phyloP scores from a whole-genome alignment of 2,329 filamentous ascomycete genomes.

The Penicillium hesseltinei region DNA sequence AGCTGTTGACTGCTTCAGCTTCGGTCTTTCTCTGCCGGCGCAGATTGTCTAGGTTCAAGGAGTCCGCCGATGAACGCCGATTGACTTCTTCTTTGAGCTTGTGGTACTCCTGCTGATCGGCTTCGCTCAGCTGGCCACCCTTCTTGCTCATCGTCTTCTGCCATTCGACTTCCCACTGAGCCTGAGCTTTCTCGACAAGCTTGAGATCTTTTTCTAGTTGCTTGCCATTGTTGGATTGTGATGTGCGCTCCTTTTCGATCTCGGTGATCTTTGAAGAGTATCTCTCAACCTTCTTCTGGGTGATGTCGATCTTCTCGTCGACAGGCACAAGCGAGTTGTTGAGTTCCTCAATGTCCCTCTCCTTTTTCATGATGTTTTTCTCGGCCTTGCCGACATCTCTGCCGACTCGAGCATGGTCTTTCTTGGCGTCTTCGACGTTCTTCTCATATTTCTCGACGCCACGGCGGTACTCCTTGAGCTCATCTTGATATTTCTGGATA shows the following conservation, averaged over 20 bases:
- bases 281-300: constrained; percentile 66
- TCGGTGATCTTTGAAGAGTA: constrained; percentile 67
- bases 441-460: constrained; percentile 82
- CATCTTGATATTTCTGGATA: constrained; percentile 91
- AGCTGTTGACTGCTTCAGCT: constrained; percentile 81
- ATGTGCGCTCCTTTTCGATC: constrained; percentile 72
- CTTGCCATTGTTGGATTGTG: constrained; percentile 65
- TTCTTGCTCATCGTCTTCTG: constrained; percentile 79
- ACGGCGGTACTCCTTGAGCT: constrained; percentile 86
- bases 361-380: constrained; percentile 77
- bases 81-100: constrained; percentile 79
- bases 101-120: constrained; percentile 87
- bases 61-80: constrained; percentile 75
- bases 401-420: constrained; percentile 74
- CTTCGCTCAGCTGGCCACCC: constrained; percentile 79
- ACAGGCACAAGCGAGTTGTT: constrained; percentile 84
- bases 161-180: constrained; percentile 85
- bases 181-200: constrained; percentile 83
- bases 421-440: constrained; percentile 75
- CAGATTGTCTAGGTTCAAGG: constrained; percentile 81
- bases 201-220: constrained; percentile 77
- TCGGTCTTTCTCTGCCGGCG: constrained; percentile 86
- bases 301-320: constrained; percentile 85
- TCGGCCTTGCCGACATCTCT: constrained; percentile 80
- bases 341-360: constrained; percentile 82